phyloP scores from a whole-genome alignment of 495 filamentous ascomycete genomes.

The Cairneyella variabilis region DNA sequence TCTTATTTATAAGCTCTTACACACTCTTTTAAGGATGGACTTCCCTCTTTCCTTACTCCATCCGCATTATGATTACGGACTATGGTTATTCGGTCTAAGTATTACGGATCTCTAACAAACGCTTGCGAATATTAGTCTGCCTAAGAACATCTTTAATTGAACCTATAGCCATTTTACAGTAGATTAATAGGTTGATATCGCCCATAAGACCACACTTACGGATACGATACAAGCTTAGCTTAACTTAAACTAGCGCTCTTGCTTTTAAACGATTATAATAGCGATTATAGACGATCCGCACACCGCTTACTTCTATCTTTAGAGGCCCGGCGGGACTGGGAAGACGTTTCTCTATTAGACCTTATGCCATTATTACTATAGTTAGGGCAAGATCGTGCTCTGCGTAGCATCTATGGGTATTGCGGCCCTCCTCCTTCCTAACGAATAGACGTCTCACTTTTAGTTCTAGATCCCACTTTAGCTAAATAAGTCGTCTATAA shows the following conservation, averaged over 20 bases:
- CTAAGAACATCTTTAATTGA: neutral
- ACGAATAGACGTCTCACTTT: constrained; percentile 9
- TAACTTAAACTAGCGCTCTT: neutral
- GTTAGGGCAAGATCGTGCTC: constrained; percentile 19
- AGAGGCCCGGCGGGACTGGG: constrained; percentile 7
- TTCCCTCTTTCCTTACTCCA: neutral
- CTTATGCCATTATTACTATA: constrained; percentile 13
- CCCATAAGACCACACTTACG: neutral
- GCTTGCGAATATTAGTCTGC: neutral
- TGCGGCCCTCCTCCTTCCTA: constrained; percentile 12
- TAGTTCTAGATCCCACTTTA: constrained; percentile 21
- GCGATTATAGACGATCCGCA: neutral
- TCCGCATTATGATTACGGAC: constrained; percentile 11
- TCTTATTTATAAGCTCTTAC: neutral
- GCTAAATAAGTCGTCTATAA: constrained; percentile 11
- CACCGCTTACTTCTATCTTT: constrained; percentile 17
- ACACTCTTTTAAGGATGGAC: no score
- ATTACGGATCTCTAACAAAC: constrained; percentile 4
- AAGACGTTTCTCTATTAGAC: constrained; percentile 23
- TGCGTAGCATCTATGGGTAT: constrained; percentile 22
- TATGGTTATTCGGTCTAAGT: neutral
- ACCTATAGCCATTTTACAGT: neutral
- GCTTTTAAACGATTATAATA: neutral
- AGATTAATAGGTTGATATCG: neutral
- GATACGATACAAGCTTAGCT: neutral